Evolutionary conservation across 257 asterid species (phyloP).

Genomic region (Sherardia arvensis): DNA sequence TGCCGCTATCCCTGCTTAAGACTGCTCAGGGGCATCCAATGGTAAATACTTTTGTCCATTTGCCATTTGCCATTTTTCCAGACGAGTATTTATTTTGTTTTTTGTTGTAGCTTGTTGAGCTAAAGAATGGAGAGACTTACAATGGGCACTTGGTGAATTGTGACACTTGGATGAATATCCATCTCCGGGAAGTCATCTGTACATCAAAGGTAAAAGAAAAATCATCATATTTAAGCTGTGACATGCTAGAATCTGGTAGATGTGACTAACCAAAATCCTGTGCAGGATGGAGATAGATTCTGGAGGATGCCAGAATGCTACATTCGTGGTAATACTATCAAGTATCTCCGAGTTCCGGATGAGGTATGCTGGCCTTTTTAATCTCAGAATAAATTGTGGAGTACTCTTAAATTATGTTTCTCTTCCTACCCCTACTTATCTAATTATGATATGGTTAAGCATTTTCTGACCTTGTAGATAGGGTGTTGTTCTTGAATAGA

Average conservation of each 20-base stretch:
- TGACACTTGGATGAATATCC: constrained; percentile 99
- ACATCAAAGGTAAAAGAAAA: constrained; percentile 95
- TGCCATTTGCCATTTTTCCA: too few relatives aligned
- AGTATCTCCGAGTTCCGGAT: constrained; percentile 88
- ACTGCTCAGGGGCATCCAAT: constrained; percentile 96
- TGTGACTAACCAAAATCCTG: constrained; percentile 5
- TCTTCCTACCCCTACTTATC: neutral
- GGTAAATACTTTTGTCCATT: constrained; percentile 30
- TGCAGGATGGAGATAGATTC: constrained; percentile 96
- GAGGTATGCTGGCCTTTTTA: constrained; percentile 69
- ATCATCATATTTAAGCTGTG: too few relatives aligned
- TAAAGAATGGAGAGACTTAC: constrained; percentile 94
- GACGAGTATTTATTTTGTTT: neutral
- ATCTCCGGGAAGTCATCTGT: constrained; percentile 97
- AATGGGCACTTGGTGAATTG: constrained; percentile 94
- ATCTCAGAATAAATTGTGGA: too few relatives aligned
- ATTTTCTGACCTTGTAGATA: neutral
- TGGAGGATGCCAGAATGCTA: constrained; percentile 99
- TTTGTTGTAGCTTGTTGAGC: constrained; percentile 72
- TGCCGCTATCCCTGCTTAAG: constrained; percentile 91
- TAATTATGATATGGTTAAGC: too few relatives aligned
- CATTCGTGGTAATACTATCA: constrained; percentile 42
- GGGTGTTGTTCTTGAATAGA: neutral
- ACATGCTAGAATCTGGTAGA: neutral
- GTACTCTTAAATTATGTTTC: neutral